A percentile compares a stretch with the other conserved stretches of the same genome.
phyloP scores from a whole-genome alignment of 2,329 filamentous ascomycete species.

The Epichloe brachyelytri region DNA sequence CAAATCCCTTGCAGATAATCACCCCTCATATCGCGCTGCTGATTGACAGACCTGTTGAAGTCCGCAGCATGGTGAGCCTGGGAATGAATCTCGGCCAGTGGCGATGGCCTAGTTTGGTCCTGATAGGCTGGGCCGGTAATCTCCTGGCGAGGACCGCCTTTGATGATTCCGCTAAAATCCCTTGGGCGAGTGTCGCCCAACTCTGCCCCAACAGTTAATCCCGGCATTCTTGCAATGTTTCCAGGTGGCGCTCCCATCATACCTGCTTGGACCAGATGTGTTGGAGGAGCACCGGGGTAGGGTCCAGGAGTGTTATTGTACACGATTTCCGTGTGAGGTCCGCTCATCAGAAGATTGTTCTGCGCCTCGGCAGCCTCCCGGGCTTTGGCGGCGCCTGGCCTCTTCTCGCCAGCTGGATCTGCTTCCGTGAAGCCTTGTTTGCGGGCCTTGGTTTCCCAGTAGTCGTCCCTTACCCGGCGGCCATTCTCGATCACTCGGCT shows the following conservation, averaged over 20 bases:
- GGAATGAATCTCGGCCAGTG: slow-evolving; percentile 65
- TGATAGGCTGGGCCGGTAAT: slow-evolving; percentile 78
- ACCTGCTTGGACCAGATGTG: slow-evolving; percentile 58
- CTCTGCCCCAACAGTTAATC: slow-evolving; percentile 72
- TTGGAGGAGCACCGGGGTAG: slow-evolving; percentile 54
- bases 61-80: slow-evolving; percentile 84
- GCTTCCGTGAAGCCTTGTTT: slow-evolving; percentile 98
- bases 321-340: slow-evolving; percentile 73
- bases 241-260: slow-evolving; percentile 53
- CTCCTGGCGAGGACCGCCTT: slow-evolving; percentile 76
- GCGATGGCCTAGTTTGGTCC: slow-evolving; percentile 67
- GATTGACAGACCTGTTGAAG: slow-evolving; percentile 73
- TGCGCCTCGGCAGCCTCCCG: slow-evolving; percentile 68
- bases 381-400: slow-evolving; percentile 80
- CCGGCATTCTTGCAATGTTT: slow-evolving; percentile 60
- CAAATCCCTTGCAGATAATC: slow-evolving; percentile 74
- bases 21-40: slow-evolving; percentile 64
- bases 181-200: slow-evolving; percentile 64
- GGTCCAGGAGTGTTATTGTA: slow-evolving; percentile 63
- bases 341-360: slow-evolving; percentile 47
- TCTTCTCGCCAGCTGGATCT: slow-evolving; percentile 88
- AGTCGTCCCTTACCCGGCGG: slow-evolving; percentile 86
- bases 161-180: slow-evolving; percentile 68
- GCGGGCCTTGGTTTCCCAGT: slow-evolving; percentile 93
- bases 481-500: slow-evolving; percentile 86